Percentiles rank a stretch among this genome's conserved stretches.
Conservation (phyloP, 2,329 filamentous ascomycete genomes). For the Aureobasidium melanogenum region DNA sequence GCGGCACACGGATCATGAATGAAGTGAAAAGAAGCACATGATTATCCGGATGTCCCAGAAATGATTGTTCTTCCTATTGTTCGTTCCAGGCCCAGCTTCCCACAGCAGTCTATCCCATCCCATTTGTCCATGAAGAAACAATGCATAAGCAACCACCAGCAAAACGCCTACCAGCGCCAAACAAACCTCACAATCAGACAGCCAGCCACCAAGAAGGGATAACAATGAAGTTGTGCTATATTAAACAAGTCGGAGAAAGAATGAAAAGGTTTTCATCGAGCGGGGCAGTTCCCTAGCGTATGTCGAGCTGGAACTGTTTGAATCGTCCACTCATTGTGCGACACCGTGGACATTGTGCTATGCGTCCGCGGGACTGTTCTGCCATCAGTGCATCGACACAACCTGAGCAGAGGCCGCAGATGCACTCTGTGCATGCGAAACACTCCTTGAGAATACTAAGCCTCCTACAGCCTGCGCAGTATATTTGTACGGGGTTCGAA, state of each 20-base stretch:
- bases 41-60: background rate
- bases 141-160: background rate
- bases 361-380: slow-evolving; percentile 60
- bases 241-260: background rate
- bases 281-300: slow-evolving; percentile 45
- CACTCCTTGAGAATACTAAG: slow-evolving; percentile 71
- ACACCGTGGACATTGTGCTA: slow-evolving; percentile 66
- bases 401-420: slow-evolving; percentile 81
- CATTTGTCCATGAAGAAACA: background rate
- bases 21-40: background rate
- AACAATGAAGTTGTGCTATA: background rate
- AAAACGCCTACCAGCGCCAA: slow-evolving; percentile 3
- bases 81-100: background rate
- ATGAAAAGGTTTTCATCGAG: background rate
- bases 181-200: background rate
- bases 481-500: slow-evolving; percentile 61
- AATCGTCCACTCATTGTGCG: slow-evolving; percentile 62
- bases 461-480: slow-evolving; percentile 79
- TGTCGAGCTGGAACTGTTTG: slow-evolving; percentile 78
- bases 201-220: background rate
- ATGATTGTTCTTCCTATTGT: background rate
- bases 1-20: background rate
- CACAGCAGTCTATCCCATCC: slow-evolving; percentile 7
- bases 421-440: slow-evolving; percentile 92
- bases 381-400: slow-evolving; percentile 76